Base-by-base conservation (phyloP, 2,329 filamentous ascomycete genomes). In the Fusarium ambrosium region DNA sequence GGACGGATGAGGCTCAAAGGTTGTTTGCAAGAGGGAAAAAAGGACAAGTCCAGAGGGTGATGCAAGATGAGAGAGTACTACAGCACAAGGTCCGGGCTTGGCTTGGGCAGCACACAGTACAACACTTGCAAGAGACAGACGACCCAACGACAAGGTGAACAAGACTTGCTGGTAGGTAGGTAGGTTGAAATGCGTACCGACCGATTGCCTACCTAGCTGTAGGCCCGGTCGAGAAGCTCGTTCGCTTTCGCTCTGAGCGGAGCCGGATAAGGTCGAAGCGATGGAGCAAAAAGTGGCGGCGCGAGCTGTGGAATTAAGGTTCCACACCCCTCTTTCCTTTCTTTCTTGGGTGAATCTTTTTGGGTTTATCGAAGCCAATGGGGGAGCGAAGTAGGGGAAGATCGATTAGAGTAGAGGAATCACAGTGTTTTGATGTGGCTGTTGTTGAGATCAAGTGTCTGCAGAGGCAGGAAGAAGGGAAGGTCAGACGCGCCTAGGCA, bases 321-420 rank as follows among this genome's bases (percentile, higher is more conserved):
- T 79, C 72, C 77, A 79, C 77, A 70, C 77, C 77, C 74, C 72
- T 75, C 68, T 68, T 62, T 72, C 53, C 66, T n/a, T 71, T 75
- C 68, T 68, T 62, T 72, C 53, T 69, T n/a, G 22, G 61, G 55
- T 45, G 45, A 60, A 53, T 72, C 69, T 61, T 13, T 45, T 29
- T 53, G 53, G 70, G 37, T 55, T 58, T 61, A 61, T 63, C 62
- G 27, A 56, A 41, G 51, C 18, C 58, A 45, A 64, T 63, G 55
- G 41, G 41, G 62, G 41, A 36, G 62, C 62, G 60, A 71, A 45
- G 27, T 34, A 71, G 13, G 20, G 45, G 48, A 27, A 45, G 62
- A 64, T 68, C 36, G 59, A 51, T 68, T 60, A 73, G 43, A 24
- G 5, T 45, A 45, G 20, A 34, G 41, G 65, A 20, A 10, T 45